Percentiles rank a stretch among this genome's conserved stretches.
These are phyloP conservation scores for Mycosphaerella sp. DNA, from an alignment of 2,329 filamentous ascomycete species.

Conservation along the genomic window DNA sequence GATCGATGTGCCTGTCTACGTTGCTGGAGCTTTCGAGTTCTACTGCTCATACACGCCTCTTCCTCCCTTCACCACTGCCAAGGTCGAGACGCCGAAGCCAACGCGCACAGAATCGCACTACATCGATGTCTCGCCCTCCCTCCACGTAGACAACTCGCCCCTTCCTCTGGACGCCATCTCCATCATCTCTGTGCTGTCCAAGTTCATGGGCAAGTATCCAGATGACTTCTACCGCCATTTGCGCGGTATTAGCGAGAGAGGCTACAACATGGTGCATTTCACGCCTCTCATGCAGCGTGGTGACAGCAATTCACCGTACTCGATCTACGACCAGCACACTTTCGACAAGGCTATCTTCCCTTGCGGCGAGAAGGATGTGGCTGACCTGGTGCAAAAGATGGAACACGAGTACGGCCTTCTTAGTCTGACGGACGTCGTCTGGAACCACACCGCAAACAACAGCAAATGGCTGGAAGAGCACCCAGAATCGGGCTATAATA, in stretches of 20 bases:
- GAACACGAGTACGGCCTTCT: slow-evolving; percentile 78
- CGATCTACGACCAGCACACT: slow-evolving; percentile 81
- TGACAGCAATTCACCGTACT: slow-evolving; percentile 92
- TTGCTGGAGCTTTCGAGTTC: slow-evolving; percentile 84
- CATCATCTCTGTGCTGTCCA: slow-evolving; percentile 89
- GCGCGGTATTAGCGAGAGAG: slow-evolving; percentile 76
- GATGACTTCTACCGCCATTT: slow-evolving; percentile 86
- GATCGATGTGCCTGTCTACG: slow-evolving; percentile 78
- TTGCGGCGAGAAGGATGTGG: slow-evolving; percentile 73
- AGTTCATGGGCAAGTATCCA: slow-evolving; percentile 94
- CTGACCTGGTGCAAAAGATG: slow-evolving; percentile 69
- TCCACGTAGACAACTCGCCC: slow-evolving; percentile 65
- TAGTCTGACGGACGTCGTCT: slow-evolving; percentile 90
- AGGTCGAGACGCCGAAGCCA: slow-evolving; percentile 43
- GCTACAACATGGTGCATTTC: slow-evolving; percentile 99
- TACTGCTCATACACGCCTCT: slow-evolving; percentile 89
- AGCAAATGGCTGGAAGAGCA: slow-evolving; percentile 90
- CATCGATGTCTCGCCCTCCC: slow-evolving; percentile 81
- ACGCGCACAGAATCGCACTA: slow-evolving; percentile 70
- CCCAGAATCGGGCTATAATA: slow-evolving; percentile 91
- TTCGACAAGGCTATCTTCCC: slow-evolving; percentile 83
- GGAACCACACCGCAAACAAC: slow-evolving; percentile 97
- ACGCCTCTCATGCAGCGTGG: slow-evolving; percentile 87
- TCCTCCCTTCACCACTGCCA: slow-evolving; percentile 62
- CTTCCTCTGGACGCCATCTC: slow-evolving; percentile 82